Percentiles rank a stretch among this genome's conserved stretches.
phyloP scores from a whole-genome alignment of 2,329 filamentous ascomycete species.

The Clarireedia sp. region DNA sequence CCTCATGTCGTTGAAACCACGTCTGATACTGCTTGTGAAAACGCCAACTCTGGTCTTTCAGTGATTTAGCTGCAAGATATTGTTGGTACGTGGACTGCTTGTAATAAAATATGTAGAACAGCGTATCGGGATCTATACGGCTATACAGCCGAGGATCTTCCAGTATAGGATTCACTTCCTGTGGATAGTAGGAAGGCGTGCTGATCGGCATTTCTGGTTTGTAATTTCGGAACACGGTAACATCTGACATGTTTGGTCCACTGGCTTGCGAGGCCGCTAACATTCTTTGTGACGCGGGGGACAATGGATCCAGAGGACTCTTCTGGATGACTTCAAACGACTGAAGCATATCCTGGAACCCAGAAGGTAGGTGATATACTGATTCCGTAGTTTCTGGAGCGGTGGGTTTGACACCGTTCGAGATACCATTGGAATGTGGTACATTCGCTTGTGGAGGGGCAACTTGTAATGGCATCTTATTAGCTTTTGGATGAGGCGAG shows the following conservation, averaged over 20 bases:
- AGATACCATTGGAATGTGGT: slow-evolving; percentile 41
- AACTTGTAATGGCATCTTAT: slow-evolving; percentile 10
- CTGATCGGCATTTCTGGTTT: slow-evolving; percentile 74
- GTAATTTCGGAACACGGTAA: slow-evolving; percentile 77
- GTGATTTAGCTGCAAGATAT: slow-evolving; percentile 87
- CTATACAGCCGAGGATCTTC: slow-evolving; percentile 84
- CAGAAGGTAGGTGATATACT: slow-evolving; percentile 85
- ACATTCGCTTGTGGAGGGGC: slow-evolving; percentile 17
- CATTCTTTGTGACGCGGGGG: slow-evolving; percentile 63
- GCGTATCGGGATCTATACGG: slow-evolving; percentile 85
- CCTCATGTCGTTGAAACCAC: slow-evolving; percentile 97
- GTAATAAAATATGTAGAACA: slow-evolving; percentile 99
- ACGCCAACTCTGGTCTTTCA: slow-evolving; percentile 97
- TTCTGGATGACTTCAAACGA: slow-evolving; percentile 71
- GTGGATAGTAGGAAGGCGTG: slow-evolving; percentile 77
- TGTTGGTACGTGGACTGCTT: slow-evolving; percentile 94
- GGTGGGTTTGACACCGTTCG: slow-evolving; percentile 42
- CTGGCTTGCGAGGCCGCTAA: slow-evolving; percentile 66
- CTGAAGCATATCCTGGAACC: slow-evolving; percentile 81
- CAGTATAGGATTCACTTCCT: slow-evolving; percentile 84
- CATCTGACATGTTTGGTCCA: slow-evolving; percentile 66
- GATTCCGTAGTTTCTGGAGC: slow-evolving; percentile 52
- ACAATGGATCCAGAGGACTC: slow-evolving; percentile 30
- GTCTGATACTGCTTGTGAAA: slow-evolving; percentile 99
- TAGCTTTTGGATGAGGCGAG: slow-evolving; percentile 11